phyloP scores from a whole-genome alignment of 257 asterid species.

The Forsythia suspensa region DNA sequence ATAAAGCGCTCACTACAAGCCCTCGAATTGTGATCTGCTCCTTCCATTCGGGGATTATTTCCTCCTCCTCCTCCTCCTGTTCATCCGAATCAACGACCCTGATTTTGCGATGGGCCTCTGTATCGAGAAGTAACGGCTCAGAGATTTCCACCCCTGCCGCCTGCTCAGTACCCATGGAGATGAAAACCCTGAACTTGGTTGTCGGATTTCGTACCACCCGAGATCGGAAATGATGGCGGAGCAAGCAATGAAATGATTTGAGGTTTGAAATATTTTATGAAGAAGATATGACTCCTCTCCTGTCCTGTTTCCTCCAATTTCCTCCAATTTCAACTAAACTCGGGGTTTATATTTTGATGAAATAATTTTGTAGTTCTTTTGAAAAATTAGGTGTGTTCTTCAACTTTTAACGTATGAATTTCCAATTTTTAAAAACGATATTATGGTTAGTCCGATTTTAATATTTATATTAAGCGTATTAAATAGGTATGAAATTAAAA shows the following conservation, averaged over 20 bases:
- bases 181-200: neutral
- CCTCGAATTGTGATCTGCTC: conserved; percentile 95
- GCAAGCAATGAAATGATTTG: neutral
- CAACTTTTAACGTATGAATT: too few species aligned
- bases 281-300: conserved; percentile 9
- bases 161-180: conserved; percentile 59
- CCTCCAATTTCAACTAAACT: neutral
- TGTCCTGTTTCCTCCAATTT: conserved; percentile 10
- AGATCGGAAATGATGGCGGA: neutral
- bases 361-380: too few species aligned
- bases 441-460: too few species aligned
- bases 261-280: neutral
- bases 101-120: conserved; percentile 24
- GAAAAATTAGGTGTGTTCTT: too few species aligned
- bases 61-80: conserved; percentile 21
- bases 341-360: neutral
- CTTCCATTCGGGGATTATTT: conserved; percentile 69
- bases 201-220: neutral
- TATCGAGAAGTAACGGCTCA: conserved; percentile 56
- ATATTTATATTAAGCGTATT: too few species aligned
- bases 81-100: conserved; percentile 22
- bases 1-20: conserved; percentile 70
- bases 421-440: too few species aligned
- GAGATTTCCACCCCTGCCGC: conserved; percentile 56
- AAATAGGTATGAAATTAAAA: too few species aligned